Percentiles rank a stretch among this genome's conserved stretches.
These are phyloP conservation scores for Symbiodinium pilosum DNA, from an alignment of 73 alveolate genomes.

Conservation along the genomic window DNA sequence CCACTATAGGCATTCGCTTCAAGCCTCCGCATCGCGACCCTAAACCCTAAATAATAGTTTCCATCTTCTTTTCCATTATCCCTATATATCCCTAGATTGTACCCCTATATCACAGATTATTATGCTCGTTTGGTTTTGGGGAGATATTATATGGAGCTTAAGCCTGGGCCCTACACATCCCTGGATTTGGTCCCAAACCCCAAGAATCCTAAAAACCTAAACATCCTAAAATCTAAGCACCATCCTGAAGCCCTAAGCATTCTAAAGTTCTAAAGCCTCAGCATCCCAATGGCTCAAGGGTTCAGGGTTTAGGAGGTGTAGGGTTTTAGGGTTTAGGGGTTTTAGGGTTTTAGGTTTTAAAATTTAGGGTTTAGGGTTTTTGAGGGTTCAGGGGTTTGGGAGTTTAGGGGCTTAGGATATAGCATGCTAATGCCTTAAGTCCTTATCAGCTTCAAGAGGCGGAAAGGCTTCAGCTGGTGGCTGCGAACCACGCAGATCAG, in stretches of 20 bases:
- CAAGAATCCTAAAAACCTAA: not conserved
- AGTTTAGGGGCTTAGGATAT: not conserved
- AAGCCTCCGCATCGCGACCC: too few relatives aligned
- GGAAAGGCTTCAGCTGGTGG: constrained; percentile 78
- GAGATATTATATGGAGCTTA: too few relatives aligned
- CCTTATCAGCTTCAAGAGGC: not conserved
- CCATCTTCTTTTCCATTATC: too few relatives aligned
- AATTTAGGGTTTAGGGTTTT: not conserved
- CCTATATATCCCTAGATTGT: too few relatives aligned
- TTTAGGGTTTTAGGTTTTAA: not conserved
- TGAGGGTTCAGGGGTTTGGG: not conserved
- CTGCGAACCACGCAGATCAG: constrained; percentile 86
- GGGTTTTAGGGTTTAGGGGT: too few relatives aligned
- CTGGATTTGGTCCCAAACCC: not conserved
- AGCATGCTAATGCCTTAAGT: not conserved
- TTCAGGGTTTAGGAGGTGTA: too few relatives aligned
- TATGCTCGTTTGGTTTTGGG: too few relatives aligned
- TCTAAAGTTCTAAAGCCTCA: not conserved
- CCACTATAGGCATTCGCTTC: too few relatives aligned
- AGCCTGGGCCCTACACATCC: too few relatives aligned
- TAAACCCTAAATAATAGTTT: too few relatives aligned
- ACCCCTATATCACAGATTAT: too few relatives aligned
- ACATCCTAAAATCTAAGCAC: not conserved
- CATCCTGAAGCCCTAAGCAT: not conserved
- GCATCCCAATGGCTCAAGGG: not conserved